phyloP scores from a whole-genome alignment of 306 rosid species.

The Pueraria montana region DNA sequence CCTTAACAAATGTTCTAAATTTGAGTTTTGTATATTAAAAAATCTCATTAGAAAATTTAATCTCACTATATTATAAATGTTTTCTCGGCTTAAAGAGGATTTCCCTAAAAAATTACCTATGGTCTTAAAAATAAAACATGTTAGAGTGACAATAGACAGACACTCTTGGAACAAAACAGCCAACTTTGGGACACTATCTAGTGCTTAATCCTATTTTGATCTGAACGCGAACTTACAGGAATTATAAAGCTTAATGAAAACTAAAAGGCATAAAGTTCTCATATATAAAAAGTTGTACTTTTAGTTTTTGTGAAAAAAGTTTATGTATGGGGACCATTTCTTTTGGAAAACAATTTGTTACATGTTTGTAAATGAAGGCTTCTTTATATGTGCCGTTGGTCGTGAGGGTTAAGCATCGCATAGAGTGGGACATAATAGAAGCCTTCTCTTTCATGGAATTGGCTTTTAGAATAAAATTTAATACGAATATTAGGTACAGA shows the following conservation, averaged over 20 bases:
- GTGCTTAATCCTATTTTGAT: not conserved
- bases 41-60: not conserved
- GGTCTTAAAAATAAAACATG: not conserved
- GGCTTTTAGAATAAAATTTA: too few relatives aligned
- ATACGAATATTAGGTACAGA: constrained; percentile 45
- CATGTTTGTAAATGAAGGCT: not conserved
- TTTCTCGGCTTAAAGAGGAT: not conserved
- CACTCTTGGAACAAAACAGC: not conserved
- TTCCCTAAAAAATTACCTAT: too few relatives aligned
- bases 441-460: constrained; percentile 7
- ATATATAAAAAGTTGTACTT: not conserved
- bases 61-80: too few relatives aligned
- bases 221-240: not conserved
- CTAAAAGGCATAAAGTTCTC: constrained; percentile 31
- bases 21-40: not conserved
- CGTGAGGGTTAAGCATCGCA: not conserved
- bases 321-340: constrained; percentile 39
- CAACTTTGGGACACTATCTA: not conserved
- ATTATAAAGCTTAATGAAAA: constrained; percentile 12
- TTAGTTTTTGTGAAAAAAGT: not conserved
- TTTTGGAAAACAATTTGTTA: not conserved
- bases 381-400: not conserved
- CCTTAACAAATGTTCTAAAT: not conserved
- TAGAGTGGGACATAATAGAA: constrained; percentile 35
- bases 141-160: not conserved